Base-by-base conservation (phyloP, 1,139 yeast species). In the Yamadazyma pseudoaaseri region DNA sequence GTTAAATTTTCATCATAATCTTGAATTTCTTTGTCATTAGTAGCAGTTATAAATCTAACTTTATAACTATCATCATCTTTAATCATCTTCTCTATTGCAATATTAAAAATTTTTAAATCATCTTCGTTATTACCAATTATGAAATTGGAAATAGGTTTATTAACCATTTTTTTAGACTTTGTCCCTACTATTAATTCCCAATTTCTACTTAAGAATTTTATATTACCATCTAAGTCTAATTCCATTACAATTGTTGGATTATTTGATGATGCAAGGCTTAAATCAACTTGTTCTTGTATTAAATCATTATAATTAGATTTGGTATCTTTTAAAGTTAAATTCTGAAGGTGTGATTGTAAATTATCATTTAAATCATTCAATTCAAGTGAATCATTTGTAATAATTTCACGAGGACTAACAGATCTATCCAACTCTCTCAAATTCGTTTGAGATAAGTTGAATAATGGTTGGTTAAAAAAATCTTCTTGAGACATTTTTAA, bases 181-280 rank as follows among this genome's bases (percentile, higher is more conserved):
- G 90, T 81, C 2, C 95, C 94, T 11, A 81, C 82, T 8, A 89
- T 71, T 7, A 71, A 51, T 46, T 80, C 83, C 97, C 97, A 90
- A 43, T 82, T 77, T 41, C 73, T 73, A 42, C 92, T 77, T 21
- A 89, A 56, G 54, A 85, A 86, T 34, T 76, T 74, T n/a, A 92
- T 79, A 26, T 72, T 76, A 13, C 96, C 89, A 48, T 81, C 82
- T 50, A 87, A 62, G 49, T 84, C 92, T 38, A 92, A 62, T 56
- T 92, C 98, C 64, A 92, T 62, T 1, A 92, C 82, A n/a, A 82
- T 77, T n/a, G 89, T 81, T 4, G 87, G 87, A 45, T 81, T 83
- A 42, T 76, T 73, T 9, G 80, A 73, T 13, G 85, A 77, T 1
- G 90, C 90, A 18, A 67, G 46, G 13, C 69, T 54, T 21, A 73